phyloP scores from a whole-genome alignment of 129 eudicot species.

The Arctium minus region DNA sequence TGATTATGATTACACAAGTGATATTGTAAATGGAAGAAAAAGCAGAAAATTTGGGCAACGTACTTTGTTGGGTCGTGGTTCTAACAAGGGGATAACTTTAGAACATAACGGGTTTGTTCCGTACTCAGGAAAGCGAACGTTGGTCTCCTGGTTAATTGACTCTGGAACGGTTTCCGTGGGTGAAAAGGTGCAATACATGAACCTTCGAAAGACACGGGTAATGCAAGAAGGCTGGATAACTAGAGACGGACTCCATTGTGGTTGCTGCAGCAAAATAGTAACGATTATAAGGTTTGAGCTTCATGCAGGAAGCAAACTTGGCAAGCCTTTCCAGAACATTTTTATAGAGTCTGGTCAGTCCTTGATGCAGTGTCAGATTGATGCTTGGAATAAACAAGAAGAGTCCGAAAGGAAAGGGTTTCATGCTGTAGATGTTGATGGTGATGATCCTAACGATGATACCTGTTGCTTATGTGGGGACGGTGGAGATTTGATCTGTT shows the following conservation, averaged over 20 bases:
- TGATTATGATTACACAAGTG: slow-evolving; percentile 23
- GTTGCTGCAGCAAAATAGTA: slow-evolving; percentile 84
- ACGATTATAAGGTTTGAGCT: slow-evolving; percentile 80
- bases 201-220: slow-evolving; percentile 65
- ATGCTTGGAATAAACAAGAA: slow-evolving; percentile 82
- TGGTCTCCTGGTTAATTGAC: slow-evolving; percentile 79
- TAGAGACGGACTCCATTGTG: slow-evolving; percentile 84
- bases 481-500: slow-evolving; percentile 93
- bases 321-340: slow-evolving; percentile 73
- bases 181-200: slow-evolving; percentile 81
- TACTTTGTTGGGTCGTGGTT: slow-evolving; percentile 63
- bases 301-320: slow-evolving; percentile 86
- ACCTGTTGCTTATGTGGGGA: slow-evolving; percentile 90
- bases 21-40: slow-evolving; percentile 51
- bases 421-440: slow-evolving; percentile 52
- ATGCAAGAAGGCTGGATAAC: slow-evolving; percentile 95
- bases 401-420: slow-evolving; percentile 57
- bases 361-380: slow-evolving; percentile 68
- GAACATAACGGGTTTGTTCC: slow-evolving; percentile 56
- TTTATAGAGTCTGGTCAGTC: slow-evolving; percentile 59
- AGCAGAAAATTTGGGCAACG: slow-evolving; percentile 57
- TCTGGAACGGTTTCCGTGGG: slow-evolving; percentile 55
- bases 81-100: slow-evolving; percentile 46
- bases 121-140: slow-evolving; percentile 65
- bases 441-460: slow-evolving; percentile 93